phyloP scores from a whole-genome alignment of 2,329 filamentous ascomycete species.

The Sporothrix humicola region DNA sequence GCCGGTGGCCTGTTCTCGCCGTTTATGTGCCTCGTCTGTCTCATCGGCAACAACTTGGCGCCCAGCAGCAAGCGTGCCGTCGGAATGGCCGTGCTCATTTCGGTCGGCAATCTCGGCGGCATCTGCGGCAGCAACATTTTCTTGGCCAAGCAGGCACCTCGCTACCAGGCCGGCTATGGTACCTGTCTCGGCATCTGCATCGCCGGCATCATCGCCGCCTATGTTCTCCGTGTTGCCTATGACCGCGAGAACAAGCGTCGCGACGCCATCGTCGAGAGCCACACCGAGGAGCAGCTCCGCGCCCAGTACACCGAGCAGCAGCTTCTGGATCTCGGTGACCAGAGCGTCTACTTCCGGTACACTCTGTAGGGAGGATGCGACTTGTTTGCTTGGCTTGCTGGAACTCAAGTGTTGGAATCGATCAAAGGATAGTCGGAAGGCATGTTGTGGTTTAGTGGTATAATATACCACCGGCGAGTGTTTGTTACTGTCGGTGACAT shows the following conservation, averaged over 20 bases:
- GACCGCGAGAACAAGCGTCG: slow-evolving; percentile 32
- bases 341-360: slow-evolving; percentile 17
- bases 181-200: slow-evolving; percentile 32
- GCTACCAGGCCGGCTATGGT: slow-evolving; percentile 48
- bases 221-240: slow-evolving; percentile 27
- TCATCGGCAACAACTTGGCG: slow-evolving; percentile 59
- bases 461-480: background rate
- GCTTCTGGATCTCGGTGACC: slow-evolving; percentile 3
- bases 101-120: slow-evolving; percentile 62
- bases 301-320: slow-evolving; percentile 22
- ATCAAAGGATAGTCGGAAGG: background rate
- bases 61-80: slow-evolving; percentile 56
- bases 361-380: background rate
- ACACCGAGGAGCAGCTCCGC: slow-evolving; percentile 8
- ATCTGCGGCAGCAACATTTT: slow-evolving; percentile 48
- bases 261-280: slow-evolving; percentile 28
- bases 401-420: too few relatives aligned
- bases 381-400: too few relatives aligned
- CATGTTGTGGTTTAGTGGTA: background rate
- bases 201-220: slow-evolving; percentile 5
- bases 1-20: slow-evolving; percentile 56
- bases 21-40: slow-evolving; percentile 54
- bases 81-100: slow-evolving; percentile 70
- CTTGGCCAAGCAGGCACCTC: slow-evolving; percentile 44
- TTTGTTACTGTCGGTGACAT: too few relatives aligned